Evolutionary conservation across 1,284 basidiomycete species (phyloP).

Genomic region (Tilletia indica): DNA sequence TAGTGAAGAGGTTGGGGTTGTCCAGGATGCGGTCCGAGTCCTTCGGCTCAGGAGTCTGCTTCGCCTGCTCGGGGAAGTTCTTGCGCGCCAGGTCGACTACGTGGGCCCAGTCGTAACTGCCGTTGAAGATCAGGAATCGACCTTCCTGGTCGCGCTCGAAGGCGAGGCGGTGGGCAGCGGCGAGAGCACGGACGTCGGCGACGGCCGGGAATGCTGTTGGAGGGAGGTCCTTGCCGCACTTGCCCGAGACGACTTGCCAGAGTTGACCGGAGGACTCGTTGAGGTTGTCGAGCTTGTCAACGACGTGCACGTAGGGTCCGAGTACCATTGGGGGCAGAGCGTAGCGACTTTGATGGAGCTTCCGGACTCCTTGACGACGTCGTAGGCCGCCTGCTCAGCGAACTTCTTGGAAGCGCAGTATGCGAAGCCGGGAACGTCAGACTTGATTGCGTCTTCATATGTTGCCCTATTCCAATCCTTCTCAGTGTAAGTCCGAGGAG

Average conservation of each 20-base stretch:
- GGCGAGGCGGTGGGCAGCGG: slow-evolving; percentile 11
- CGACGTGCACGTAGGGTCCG: slow-evolving; percentile 62
- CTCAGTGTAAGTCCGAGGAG: slow-evolving; percentile 50
- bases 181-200: slow-evolving; percentile 9
- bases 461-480: slow-evolving; percentile 70
- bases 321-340: slow-evolving; percentile 25
- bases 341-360: background rate
- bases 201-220: background rate
- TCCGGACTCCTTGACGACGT: slow-evolving; percentile 33
- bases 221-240: slow-evolving; percentile 42
- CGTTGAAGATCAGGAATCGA: slow-evolving; percentile 5
- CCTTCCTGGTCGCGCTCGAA: slow-evolving; percentile 10
- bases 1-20: slow-evolving; percentile 38
- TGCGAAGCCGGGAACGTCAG: slow-evolving; percentile 59
- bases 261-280: slow-evolving; percentile 62
- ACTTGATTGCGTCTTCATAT: slow-evolving; percentile 35
- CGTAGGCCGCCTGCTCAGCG: slow-evolving; percentile 64
- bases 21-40: slow-evolving; percentile 36
- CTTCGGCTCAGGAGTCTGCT: slow-evolving; percentile 37
- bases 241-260: slow-evolving; percentile 57
- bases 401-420: slow-evolving; percentile 63
- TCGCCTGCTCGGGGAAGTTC: slow-evolving; percentile 35
- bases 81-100: slow-evolving; percentile 38
- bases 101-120: slow-evolving; percentile 30
- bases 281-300: slow-evolving; percentile 59